Base-by-base conservation (phyloP, 306 rosid genomes). In the Inga laurina region DNA sequence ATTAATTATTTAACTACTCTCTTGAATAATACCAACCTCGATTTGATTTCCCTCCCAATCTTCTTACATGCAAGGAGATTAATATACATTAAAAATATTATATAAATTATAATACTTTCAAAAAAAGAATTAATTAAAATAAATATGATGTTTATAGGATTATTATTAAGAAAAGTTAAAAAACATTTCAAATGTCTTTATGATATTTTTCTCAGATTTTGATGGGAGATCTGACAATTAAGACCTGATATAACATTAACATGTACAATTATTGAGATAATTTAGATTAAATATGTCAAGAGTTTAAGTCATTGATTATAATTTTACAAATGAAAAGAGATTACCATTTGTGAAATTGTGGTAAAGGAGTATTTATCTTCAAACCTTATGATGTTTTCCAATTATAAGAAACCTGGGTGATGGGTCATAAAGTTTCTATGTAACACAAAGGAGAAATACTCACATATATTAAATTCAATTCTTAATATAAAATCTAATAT, bases 1-100 rank as follows among this genome's bases (percentile, higher is more conserved):
- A 66, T 85, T 75, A 82, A 76, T 49, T 81, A 75, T 46, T 44
- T 72, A 71, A 41, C 76, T 61, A 61, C 70, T 43, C 72, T 37
- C 48, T 70, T 70, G 41, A 32, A 82, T 79, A 67, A 18, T 48
- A 49, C 48, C 48, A 65, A 52, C 39, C 75, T 62, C 0, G 19
- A 49, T 43, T 15, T 24, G 13, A 8, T 75, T 56, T 75, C 34
- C 74, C 77, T 86, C 82, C 52, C 81, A 68, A 7, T 65, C 70
- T 75, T 48, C 62, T 70, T 76, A 75, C 84, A 86, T 76, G 80
- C 56, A 22, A 43, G 79, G 21, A 65, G 10, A 46, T 22, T 24
- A 61, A 61, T 11, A 24, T 24, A 27, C 1, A 3, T 22, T 59
- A 59, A 10, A 24, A 56, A 21, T 56, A 8, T n/a, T 56, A 56